phyloP scores from a whole-genome alignment of 208 protist species.

The Angomonas ambiguus region DNA sequence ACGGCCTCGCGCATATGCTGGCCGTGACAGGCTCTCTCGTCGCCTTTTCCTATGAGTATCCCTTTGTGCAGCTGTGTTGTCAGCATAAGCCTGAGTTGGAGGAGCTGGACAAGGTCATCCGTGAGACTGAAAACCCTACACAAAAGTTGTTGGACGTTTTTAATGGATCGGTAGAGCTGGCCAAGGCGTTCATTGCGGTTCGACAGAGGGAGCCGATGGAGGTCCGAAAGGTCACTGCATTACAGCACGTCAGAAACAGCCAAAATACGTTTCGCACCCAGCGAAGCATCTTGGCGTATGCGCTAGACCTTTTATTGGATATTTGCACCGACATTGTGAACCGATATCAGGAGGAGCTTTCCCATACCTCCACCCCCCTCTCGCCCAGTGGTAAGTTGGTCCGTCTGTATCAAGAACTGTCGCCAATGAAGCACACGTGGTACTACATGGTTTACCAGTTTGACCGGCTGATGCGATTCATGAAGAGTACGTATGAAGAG shows the following conservation, averaged over 20 bases:
- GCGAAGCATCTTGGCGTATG: not conserved
- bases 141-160: not conserved
- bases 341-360: too few relatives aligned
- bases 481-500: not conserved
- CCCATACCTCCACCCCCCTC: too few relatives aligned
- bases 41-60: not conserved
- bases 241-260: not conserved
- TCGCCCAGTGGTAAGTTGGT: too few relatives aligned
- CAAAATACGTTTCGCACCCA: not conserved
- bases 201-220: not conserved
- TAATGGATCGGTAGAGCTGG: not conserved
- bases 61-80: not conserved
- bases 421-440: too few relatives aligned
- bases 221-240: not conserved
- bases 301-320: not conserved
- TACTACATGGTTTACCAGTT: conserved; percentile 4
- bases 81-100: not conserved
- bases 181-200: not conserved
- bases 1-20: too few relatives aligned
- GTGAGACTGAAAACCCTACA: not conserved
- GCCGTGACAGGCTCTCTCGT: conserved; percentile 1
- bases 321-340: too few relatives aligned
- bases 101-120: not conserved
- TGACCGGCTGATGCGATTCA: not conserved
- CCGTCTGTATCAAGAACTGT: too few relatives aligned